Base-by-base conservation (phyloP, 2,329 filamentous ascomycete species). In the Pleoardoris graminearum region DNA sequence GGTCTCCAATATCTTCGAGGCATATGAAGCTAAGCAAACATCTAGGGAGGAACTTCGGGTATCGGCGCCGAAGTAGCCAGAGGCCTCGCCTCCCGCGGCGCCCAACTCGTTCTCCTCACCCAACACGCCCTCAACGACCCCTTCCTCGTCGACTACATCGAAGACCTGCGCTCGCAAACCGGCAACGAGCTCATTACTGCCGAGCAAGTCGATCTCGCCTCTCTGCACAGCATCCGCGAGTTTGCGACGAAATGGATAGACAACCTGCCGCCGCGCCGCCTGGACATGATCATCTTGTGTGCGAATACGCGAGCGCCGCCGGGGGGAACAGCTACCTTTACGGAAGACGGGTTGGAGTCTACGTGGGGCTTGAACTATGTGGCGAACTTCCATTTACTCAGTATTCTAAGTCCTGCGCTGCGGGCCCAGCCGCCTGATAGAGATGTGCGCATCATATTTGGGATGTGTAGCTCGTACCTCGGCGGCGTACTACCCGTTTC, bases 201-300 rank as follows among this genome's bases (percentile, higher is more conserved):
- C 54, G 94, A 99, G 74, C 90, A 96, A 75, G 91, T 96, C 63
- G 91, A 99, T 69, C 83, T 99, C 23, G 78, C 87, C 11, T 93
- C 88, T 14, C 79, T 99, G n/a, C 85, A 96, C 72, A 95, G 90
- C 72, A 87, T 99, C 63, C 89, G 94, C 33, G 82, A 87, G 57
- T 99, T 99, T 71, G 94, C 94, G 11, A 99, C 94, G 0, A 93
- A 91, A 77, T 99, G 95, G 93, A 91, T 99, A 60, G 93, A 99
- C 73, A 97, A 97, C 72, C 84, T 89, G 19, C 93, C 94, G 2
- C 90, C 92, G 7, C 82, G 95, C 51, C 82, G 95, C 42, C 78
- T 99, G 6, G 94, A 99, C 72, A 92, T 93, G 85, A 79, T 99
- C 41, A 83, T 99, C 17, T 81, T 99, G 16, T 96, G 91, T 72